Percentiles rank a stretch among this genome's conserved stretches.
Evolutionary conservation across 768 basidiomycete genomes (phyloP).

Genomic region (Tephrocybe sp.): DNA sequence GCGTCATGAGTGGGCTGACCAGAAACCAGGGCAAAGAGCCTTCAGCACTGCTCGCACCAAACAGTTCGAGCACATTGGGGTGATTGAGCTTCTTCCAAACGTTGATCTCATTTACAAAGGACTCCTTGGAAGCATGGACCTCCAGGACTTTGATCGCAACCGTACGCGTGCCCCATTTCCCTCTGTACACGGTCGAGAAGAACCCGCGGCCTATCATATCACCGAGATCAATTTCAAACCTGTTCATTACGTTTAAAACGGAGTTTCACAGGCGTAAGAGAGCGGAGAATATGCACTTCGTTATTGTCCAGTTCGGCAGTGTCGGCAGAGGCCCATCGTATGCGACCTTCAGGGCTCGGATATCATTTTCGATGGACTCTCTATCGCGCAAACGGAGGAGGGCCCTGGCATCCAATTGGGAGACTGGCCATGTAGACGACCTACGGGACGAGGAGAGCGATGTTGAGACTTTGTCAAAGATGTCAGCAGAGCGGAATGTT

Average conservation of each 20-base stretch:
- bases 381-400: constrained; percentile 3
- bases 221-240: constrained; percentile 74
- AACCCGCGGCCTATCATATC: constrained; percentile 69
- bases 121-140: constrained; percentile 51
- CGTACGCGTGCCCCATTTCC: constrained; percentile 59
- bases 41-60: constrained; percentile 72
- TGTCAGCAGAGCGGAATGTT: constrained; percentile 12
- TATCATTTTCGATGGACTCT: constrained; percentile 9
- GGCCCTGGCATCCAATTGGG: not conserved
- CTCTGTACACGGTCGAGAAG: constrained; percentile 76
- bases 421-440: constrained; percentile 16
- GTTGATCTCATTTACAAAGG: constrained; percentile 66
- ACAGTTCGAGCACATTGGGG: constrained; percentile 68
- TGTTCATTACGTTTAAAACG: constrained; percentile 16
- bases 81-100: constrained; percentile 76
- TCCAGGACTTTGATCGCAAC: constrained; percentile 76
- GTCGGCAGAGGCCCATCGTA: constrained; percentile 18
- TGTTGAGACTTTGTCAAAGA: constrained; percentile 6
- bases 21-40: constrained; percentile 76
- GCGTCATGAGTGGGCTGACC: constrained; percentile 71
- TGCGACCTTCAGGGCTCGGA: constrained; percentile 1
- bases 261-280: too few relatives aligned
- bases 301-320: constrained; percentile 77
- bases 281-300: constrained; percentile 34
- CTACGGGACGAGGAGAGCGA: not conserved